phyloP scores from a whole-genome alignment of 108 stramenopile genomes.

The Cyclotella distinguenda region DNA sequence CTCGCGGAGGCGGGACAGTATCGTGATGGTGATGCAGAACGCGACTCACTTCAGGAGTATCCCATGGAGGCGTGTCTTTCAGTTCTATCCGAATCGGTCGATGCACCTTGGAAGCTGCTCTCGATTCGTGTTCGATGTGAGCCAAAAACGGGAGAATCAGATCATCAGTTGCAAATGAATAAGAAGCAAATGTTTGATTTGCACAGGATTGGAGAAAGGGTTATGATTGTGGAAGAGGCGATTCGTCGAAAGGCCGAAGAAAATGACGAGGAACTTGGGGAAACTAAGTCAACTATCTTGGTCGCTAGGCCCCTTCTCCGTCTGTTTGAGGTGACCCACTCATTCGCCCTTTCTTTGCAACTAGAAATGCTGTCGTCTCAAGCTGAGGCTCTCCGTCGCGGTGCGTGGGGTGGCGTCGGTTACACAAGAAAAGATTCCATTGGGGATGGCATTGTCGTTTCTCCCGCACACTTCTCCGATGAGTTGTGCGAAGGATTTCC shows the following conservation, averaged over 20 bases:
- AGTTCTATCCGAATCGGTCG: constrained; percentile 52
- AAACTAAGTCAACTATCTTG: background rate
- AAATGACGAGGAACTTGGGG: background rate
- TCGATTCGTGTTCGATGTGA: constrained; percentile 65
- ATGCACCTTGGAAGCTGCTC: constrained; percentile 75
- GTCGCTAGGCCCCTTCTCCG: constrained; percentile 67
- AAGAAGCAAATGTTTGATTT: constrained; percentile 83
- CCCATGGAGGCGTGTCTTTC: constrained; percentile 83
- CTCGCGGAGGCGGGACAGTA: constrained; percentile 21
- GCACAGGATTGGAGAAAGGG: constrained; percentile 77
- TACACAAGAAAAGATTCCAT: background rate
- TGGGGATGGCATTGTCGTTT: constrained; percentile 57
- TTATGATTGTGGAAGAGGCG: constrained; percentile 72
- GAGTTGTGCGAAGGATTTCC: constrained; percentile 14
- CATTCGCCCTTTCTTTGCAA: constrained; percentile 77
- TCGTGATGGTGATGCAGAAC: background rate
- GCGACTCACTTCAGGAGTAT: constrained; percentile 40
- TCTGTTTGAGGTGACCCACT: constrained; percentile 81
- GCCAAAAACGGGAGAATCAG: constrained; percentile 86
- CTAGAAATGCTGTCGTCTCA: constrained; percentile 83
- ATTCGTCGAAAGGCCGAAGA: constrained; percentile 28
- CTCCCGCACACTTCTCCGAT: constrained; percentile 78
- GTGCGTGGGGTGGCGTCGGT: constrained; percentile 63
- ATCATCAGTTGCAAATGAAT: constrained; percentile 78
- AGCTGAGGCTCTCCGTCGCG: constrained; percentile 74